Conservation (phyloP, 1,139 yeast genomes). For the Geotrichum klebahnii region DNA sequence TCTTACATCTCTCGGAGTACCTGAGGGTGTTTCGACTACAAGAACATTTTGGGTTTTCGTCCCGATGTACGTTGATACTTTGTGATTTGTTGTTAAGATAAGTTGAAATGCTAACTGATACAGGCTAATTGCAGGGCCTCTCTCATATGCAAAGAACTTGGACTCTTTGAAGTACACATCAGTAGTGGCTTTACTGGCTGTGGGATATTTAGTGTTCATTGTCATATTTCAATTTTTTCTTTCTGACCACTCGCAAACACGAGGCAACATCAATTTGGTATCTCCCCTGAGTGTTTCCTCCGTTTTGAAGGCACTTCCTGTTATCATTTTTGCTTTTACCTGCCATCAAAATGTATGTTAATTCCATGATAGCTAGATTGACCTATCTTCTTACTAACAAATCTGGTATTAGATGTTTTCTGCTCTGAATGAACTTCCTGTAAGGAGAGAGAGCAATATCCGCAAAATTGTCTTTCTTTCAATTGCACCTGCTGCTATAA, state of each 20-base stretch:
- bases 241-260: conserved; percentile 44
- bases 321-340: conserved; percentile 88
- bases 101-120: neutral
- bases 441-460: conserved; percentile 52
- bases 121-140: conserved; percentile 58
- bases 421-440: conserved; percentile 72
- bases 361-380: neutral
- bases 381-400: conserved; percentile 33
- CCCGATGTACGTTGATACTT: conserved; percentile 42
- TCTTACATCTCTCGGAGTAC: conserved; percentile 30
- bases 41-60: conserved; percentile 61
- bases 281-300: conserved; percentile 56
- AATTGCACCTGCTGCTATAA: conserved; percentile 53
- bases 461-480: conserved; percentile 53
- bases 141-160: conserved; percentile 65
- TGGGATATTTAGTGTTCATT: conserved; percentile 70
- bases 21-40: conserved; percentile 26
- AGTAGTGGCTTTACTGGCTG: conserved; percentile 74
- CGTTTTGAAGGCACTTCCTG: conserved; percentile 77
- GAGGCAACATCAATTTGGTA: conserved; percentile 55
- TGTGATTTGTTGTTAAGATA: neutral
- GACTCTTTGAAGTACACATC: conserved; percentile 87
- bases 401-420: conserved; percentile 58
- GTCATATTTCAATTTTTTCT: conserved; percentile 60
- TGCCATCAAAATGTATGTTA: conserved; percentile 66